Base-by-base conservation (phyloP, 2,329 filamentous ascomycete species). In the Aspergillus terreus region DNA sequence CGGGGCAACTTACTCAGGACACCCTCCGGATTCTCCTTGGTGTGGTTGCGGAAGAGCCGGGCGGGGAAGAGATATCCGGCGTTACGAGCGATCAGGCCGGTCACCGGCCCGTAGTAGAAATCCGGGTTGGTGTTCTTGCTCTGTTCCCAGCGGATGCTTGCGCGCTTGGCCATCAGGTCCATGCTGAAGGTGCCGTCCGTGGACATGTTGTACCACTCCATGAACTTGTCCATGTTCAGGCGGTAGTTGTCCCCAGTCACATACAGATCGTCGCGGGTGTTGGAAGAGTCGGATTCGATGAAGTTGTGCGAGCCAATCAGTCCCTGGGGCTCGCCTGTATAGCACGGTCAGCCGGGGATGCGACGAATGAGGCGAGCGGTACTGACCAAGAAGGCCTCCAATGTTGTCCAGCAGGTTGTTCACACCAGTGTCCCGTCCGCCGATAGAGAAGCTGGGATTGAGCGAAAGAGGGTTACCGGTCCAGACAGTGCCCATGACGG, bases 81-180 rank as follows among this genome's bases (percentile, higher is more conserved):
- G 44, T 79, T 78, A 0, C 76, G 73, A 6, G 71, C 73, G 17
- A 80, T 61, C 47, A 79, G 67, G 12, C 79, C 79, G 2, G 76
- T 78, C 48, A 77, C 74, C 1, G 78, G 80, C 1, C 78, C 78
- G 47, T 78, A 80, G 65, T 78, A 82, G 62, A 81, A 81, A 44
- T 78, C 69, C 0, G 79, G 78, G 59, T 83, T 83, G 23, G 71
- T 75, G 21, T 66, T 63, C 9, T 80, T 73, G 38, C 72, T 76
- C 58, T 81, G 67, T 12, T 77, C 56, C 59, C 77, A 79, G 2
- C 78, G 74, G 12, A 68, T 60, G 9, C 71, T 69, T 9, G 75
- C 73, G 35, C 76, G 75, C 36, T 72, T 60, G 3, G 65, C 76
- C 25, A 80, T 66, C 23, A 73, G 61, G 5, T 75, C 69, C 53